Base-by-base conservation (phyloP, 768 basidiomycete species). In the Gelatoporia subvermispora region DNA sequence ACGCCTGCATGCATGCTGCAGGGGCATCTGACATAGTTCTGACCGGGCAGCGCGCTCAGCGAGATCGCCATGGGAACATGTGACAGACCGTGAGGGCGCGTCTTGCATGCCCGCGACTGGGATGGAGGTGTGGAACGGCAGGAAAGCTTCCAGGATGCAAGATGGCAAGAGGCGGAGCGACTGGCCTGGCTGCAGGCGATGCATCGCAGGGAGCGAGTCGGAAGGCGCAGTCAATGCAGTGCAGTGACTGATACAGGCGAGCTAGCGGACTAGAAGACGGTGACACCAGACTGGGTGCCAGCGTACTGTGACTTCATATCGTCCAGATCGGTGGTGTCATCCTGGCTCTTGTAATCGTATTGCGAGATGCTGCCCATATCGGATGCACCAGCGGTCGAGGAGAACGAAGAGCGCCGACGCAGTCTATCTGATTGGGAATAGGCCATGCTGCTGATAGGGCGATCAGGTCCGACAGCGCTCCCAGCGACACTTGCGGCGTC, bases 401-500 rank as follows among this genome's bases (percentile, higher is more conserved):
- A 78, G 61, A 90, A 88, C 39, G 89, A 91, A 17, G 82, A 69
- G 21, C 89, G 79, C 44, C 88, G 77, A 24, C 84, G 76, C 47
- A 96, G 73, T 35, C 95, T 77, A 61, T 97, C 94, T 45, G 88
- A 93, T 65, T 99, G 95, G 16, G 89, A 87, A 70, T 82, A 96
- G 2, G 86, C 84, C 64, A 96, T 79, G 57, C 72, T 81, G 51
- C 64, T 64, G 47, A 60, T 55, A 47, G 54, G 55, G 45, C 72
- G 63, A 55, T 70, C 74, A 35, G 73, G 72, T 17, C 73, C 71
- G 48, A 72, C 53, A 48, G 73, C 71, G 62, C 69, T 67, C 21
- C 81, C 81, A 34, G 80, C 69, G 41, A 89, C 79, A 56, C 86
- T 85, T 54, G 76, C 74, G 38, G 67, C 72, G 54, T 85, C 84